Evolutionary conservation across 495 filamentous ascomycete species (phyloP).

Genomic region (Xylaria longipes): DNA sequence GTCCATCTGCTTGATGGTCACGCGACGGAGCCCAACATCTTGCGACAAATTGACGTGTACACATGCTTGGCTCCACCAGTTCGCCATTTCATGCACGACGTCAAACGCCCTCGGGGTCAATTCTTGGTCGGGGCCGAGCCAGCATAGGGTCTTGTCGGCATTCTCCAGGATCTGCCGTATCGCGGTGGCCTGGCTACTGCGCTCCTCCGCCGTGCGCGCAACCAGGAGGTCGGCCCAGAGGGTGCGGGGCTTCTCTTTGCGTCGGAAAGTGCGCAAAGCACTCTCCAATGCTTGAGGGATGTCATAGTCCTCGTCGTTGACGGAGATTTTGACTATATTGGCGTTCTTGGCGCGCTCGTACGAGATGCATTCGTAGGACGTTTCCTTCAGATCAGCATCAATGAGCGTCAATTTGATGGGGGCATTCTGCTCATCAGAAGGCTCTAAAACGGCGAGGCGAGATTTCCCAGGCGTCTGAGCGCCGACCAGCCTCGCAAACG

Average conservation of each 20-base stretch:
- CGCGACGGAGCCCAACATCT: background rate
- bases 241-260: slow-evolving; percentile 32
- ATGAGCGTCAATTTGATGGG: slow-evolving; percentile 32
- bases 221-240: slow-evolving; percentile 38
- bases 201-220: slow-evolving; percentile 33
- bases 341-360: slow-evolving; percentile 31
- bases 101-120: slow-evolving; percentile 29
- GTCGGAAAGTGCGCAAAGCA: slow-evolving; percentile 35
- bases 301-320: slow-evolving; percentile 26
- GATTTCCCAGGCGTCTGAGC: background rate
- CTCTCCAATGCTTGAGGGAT: slow-evolving; percentile 30
- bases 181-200: slow-evolving; percentile 22
- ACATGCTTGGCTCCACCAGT: slow-evolving; percentile 23
- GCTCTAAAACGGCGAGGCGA: slow-evolving; percentile 32
- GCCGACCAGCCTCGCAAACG: background rate
- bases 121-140: slow-evolving; percentile 31
- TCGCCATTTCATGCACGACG: slow-evolving; percentile 31
- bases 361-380: slow-evolving; percentile 38
- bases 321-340: slow-evolving; percentile 9
- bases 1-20: slow-evolving; percentile 23
- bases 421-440: slow-evolving; percentile 25
- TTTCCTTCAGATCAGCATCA: slow-evolving; percentile 29
- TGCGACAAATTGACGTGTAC: slow-evolving; percentile 20
- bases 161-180: slow-evolving; percentile 29
- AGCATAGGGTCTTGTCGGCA: slow-evolving; percentile 37